phyloP scores from a whole-genome alignment of 306 rosid species.

The Pterocarpus macrocarpus region DNA sequence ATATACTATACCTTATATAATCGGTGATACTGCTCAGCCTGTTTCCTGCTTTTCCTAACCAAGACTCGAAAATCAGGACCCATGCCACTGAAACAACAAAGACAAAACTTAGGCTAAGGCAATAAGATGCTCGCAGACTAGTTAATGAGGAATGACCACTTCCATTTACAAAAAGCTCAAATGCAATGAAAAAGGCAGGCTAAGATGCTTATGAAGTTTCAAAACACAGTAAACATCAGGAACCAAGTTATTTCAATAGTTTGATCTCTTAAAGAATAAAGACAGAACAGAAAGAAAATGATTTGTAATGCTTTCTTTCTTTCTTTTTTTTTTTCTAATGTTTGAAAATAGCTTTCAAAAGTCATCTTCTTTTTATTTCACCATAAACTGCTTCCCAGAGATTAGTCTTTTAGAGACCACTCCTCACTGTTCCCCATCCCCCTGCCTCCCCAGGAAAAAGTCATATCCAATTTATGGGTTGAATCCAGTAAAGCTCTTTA shows the following conservation, averaged over 20 bases:
- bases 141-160: constrained; percentile 13
- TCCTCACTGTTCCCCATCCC: no score
- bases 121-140: not conserved
- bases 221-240: constrained; percentile 17
- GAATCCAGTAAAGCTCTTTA: not conserved
- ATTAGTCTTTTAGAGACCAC: no score
- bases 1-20: constrained; percentile 72
- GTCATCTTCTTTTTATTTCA: not conserved
- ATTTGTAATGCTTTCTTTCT: not conserved
- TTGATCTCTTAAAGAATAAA: constrained; percentile 4
- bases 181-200: constrained; percentile 23
- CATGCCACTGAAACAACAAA: constrained; percentile 76
- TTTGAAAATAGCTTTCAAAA: not conserved
- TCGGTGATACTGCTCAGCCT: constrained; percentile 92
- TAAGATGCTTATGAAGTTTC: constrained; percentile 5
- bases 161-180: constrained; percentile 11
- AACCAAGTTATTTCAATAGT: constrained; percentile 13
- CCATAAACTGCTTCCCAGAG: no score
- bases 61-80: constrained; percentile 98
- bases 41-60: constrained; percentile 97
- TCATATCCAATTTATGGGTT: no score
- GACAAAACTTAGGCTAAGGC: constrained; percentile 37
- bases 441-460: no score
- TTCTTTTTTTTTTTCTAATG: not conserved
- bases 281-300: constrained; percentile 1